These are phyloP conservation scores for Grosmannia penicillata DNA, from an alignment of 2,329 filamentous ascomycete genomes.

Conservation along the genomic window DNA sequence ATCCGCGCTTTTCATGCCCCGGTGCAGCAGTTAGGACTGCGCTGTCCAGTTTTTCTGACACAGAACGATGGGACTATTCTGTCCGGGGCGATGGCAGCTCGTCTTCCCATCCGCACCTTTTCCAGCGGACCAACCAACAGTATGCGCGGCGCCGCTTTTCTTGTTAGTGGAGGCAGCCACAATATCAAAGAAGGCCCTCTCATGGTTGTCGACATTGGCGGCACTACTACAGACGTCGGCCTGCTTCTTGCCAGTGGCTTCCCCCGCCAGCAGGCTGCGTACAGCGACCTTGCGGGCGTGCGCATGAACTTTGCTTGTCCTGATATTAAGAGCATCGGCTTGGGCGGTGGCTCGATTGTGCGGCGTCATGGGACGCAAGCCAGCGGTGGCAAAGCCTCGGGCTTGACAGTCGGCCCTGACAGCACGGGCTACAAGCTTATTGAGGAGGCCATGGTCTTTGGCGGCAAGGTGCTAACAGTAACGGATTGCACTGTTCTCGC, in stretches of 20 bases:
- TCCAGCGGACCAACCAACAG: slow-evolving; percentile 19
- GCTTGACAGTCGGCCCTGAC: slow-evolving; percentile 13
- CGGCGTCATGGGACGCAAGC: too few species aligned
- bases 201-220: slow-evolving; percentile 37
- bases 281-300: slow-evolving; percentile 29
- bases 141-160: slow-evolving; percentile 33
- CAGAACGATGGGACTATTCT: slow-evolving; percentile 35
- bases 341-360: slow-evolving; percentile 29
- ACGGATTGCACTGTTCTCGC: slow-evolving; percentile 38
- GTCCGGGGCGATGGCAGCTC: slow-evolving; percentile 22
- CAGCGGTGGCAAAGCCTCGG: slow-evolving; percentile 8
- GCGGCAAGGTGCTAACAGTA: slow-evolving; percentile 38
- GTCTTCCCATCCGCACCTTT: slow-evolving; percentile 33
- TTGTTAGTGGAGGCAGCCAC: slow-evolving; percentile 13
- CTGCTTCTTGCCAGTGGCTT: slow-evolving; percentile 31
- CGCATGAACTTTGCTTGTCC: slow-evolving; percentile 24
- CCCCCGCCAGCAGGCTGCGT: slow-evolving; percentile 29
- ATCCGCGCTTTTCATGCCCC: slow-evolving; percentile 29
- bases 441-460: slow-evolving; percentile 39
- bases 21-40: slow-evolving; percentile 23
- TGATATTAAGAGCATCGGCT: slow-evolving; percentile 23
- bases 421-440: slow-evolving; percentile 26
- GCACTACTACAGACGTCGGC: slow-evolving; percentile 37
- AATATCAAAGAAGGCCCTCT: background rate
- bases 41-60: slow-evolving; percentile 28